These are phyloP conservation scores for Pyrenophora graminea DNA, from an alignment of 2,329 filamentous ascomycete genomes.

Conservation along the genomic window DNA sequence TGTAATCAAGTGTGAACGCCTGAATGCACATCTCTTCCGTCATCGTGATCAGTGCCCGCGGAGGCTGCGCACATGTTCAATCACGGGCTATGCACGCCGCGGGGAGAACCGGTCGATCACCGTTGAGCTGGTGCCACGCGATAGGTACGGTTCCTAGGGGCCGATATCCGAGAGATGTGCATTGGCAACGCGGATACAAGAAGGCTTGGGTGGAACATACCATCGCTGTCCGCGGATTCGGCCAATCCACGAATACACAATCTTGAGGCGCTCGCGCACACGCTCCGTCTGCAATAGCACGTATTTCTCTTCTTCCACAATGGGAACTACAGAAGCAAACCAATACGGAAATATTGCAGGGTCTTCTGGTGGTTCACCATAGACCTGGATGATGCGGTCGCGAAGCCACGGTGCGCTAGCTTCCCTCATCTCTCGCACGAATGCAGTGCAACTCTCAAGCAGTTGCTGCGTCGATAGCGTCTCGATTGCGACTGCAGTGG, in stretches of 20 bases:
- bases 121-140: slow-evolving; percentile 10
- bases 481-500: slow-evolving; percentile 49
- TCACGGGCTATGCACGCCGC: slow-evolving; percentile 3
- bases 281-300: slow-evolving; percentile 72
- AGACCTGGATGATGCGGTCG: slow-evolving; percentile 70
- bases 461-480: slow-evolving; percentile 72
- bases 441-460: slow-evolving; percentile 67
- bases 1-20: neutral
- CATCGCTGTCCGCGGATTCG: slow-evolving; percentile 72
- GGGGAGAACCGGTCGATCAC: slow-evolving; percentile 12
- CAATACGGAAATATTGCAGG: slow-evolving; percentile 84
- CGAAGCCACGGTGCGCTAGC: slow-evolving; percentile 76
- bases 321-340: slow-evolving; percentile 81
- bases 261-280: slow-evolving; percentile 79
- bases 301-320: slow-evolving; percentile 80
- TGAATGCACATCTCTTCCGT: slow-evolving; percentile 6
- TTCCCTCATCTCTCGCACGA: slow-evolving; percentile 70
- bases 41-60: slow-evolving; percentile 7
- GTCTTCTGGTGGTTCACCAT: slow-evolving; percentile 77
- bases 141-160: slow-evolving; percentile 1
- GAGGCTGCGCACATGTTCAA: slow-evolving; percentile 4
- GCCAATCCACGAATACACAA: slow-evolving; percentile 77
- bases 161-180: slow-evolving; percentile 8
- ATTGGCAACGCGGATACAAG: neutral
- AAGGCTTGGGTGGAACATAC: slow-evolving; percentile 56